These are phyloP conservation scores for Nasturtium officinale DNA, from an alignment of 345 rosid genomes.

Conservation along the genomic window DNA sequence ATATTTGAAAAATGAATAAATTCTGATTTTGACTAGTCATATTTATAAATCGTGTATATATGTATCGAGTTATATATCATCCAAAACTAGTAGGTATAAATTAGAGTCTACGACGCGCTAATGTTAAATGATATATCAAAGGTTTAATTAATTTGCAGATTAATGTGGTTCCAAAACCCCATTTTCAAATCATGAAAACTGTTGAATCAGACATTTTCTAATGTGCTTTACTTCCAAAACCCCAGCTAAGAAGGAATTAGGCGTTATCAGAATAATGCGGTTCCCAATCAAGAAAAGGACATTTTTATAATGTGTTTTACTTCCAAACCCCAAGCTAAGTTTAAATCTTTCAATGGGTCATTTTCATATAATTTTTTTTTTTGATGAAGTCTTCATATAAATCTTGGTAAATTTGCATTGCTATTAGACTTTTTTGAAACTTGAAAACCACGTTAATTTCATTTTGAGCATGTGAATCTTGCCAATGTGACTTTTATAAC, in stretches of 20 bases:
- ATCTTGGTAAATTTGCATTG: conserved; percentile 39
- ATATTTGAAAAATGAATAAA: background rate
- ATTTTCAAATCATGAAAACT: background rate
- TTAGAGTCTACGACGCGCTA: conserved; percentile 16
- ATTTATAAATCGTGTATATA: background rate
- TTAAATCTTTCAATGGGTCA: conserved; percentile 20
- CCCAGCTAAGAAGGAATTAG: background rate
- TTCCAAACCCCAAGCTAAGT: background rate
- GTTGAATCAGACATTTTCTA: conserved; percentile 20
- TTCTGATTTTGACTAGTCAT: conserved; percentile 2
- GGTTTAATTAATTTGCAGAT: conserved; percentile 2
- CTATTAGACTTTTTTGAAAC: conserved; percentile 8
- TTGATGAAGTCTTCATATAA: too few species aligned
- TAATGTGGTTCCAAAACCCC: conserved; percentile 2
- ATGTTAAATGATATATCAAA: conserved; percentile 29
- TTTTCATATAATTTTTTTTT: conserved; percentile 33
- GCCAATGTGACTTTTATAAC: conserved; percentile 29
- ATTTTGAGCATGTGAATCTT: conserved; percentile 30
- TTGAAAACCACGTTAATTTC: conserved; percentile 36
- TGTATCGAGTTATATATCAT: background rate
- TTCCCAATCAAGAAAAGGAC: too few species aligned
- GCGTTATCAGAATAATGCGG: too few species aligned
- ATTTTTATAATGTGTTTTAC: too few species aligned
- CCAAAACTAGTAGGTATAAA: conserved; percentile 19
- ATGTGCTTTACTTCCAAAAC: conserved; percentile 5